Percentiles rank a stretch among this genome's conserved stretches.
phyloP scores from a whole-genome alignment of 2,329 filamentous ascomycete genomes.

The Neofusicoccum cordaticola region DNA sequence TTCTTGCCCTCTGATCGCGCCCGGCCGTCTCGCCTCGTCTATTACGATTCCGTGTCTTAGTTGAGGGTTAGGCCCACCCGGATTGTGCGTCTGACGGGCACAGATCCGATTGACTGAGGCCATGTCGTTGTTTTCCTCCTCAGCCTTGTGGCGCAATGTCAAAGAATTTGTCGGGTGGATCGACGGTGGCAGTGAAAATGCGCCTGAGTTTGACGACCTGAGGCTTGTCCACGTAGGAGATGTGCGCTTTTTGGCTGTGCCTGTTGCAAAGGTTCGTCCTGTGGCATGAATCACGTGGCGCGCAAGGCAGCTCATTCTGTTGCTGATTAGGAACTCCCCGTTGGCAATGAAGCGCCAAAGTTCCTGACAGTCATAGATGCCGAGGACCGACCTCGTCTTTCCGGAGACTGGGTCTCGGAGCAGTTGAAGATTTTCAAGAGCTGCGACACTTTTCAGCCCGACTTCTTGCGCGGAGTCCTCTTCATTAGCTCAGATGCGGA shows the following conservation, averaged over 20 bases:
- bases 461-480: not conserved
- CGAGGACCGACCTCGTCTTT: not conserved
- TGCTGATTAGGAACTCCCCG: not conserved
- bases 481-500: not conserved
- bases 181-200: not conserved
- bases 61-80: no score
- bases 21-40: not conserved
- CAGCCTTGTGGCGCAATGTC: not conserved
- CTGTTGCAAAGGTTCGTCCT: not conserved
- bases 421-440: not conserved
- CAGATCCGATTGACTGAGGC: not conserved
- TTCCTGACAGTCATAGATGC: not conserved
- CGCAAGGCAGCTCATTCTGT: not conserved
- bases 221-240: not conserved
- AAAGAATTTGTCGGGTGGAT: not conserved
- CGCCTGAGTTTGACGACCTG: not conserved
- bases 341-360: not conserved
- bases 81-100: no score
- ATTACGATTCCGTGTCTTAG: not conserved
- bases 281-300: not conserved
- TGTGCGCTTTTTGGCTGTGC: not conserved
- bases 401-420: not conserved
- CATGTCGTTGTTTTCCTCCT: not conserved
- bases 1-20: not conserved
- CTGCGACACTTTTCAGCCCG: not conserved